phyloP scores from a whole-genome alignment of 805 yeast species.

The Pichia insulana region DNA sequence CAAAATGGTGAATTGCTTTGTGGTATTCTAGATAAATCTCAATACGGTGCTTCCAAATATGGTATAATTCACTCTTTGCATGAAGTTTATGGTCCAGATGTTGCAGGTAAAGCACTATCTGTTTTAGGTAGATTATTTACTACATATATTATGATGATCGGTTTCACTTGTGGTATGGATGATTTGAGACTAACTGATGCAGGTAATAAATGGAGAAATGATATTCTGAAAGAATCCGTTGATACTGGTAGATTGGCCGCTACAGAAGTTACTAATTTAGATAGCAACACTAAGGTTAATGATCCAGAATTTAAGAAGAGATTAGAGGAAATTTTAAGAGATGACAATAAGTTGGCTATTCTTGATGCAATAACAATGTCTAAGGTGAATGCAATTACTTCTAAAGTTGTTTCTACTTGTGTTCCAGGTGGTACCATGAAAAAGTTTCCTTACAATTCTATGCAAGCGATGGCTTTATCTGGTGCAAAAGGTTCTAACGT shows the following conservation, averaged over 20 bases:
- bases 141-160: slow-evolving; percentile 82
- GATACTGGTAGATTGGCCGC: slow-evolving; percentile 91
- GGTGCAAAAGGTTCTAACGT: slow-evolving; percentile 99
- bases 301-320: slow-evolving; percentile 79
- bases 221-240: slow-evolving; percentile 65
- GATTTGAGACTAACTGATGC: slow-evolving; percentile 86
- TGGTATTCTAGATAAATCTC: slow-evolving; percentile 96
- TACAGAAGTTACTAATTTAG: slow-evolving; percentile 84
- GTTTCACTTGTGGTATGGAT: slow-evolving; percentile 99
- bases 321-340: slow-evolving; percentile 90
- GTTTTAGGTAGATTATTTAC: slow-evolving; percentile 95
- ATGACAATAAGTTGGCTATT: slow-evolving; percentile 84
- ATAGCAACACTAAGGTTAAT: slow-evolving; percentile 33
- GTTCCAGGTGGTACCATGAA: slow-evolving; percentile 96
- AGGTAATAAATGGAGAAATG: slow-evolving; percentile 85
- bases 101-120: slow-evolving; percentile 83
- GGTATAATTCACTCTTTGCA: slow-evolving; percentile 96
- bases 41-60: slow-evolving; percentile 95
- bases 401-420: slow-evolving; percentile 90
- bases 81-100: slow-evolving; percentile 86
- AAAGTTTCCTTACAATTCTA: slow-evolving; percentile 87
- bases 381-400: slow-evolving; percentile 83
- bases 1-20: slow-evolving; percentile 77
- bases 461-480: slow-evolving; percentile 98
- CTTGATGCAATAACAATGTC: slow-evolving; percentile 93